Evolutionary conservation across 768 basidiomycete genomes (phyloP), one percentile per base, ranked within the genome.

Genomic region (Tricholoma flavovirens): DNA sequence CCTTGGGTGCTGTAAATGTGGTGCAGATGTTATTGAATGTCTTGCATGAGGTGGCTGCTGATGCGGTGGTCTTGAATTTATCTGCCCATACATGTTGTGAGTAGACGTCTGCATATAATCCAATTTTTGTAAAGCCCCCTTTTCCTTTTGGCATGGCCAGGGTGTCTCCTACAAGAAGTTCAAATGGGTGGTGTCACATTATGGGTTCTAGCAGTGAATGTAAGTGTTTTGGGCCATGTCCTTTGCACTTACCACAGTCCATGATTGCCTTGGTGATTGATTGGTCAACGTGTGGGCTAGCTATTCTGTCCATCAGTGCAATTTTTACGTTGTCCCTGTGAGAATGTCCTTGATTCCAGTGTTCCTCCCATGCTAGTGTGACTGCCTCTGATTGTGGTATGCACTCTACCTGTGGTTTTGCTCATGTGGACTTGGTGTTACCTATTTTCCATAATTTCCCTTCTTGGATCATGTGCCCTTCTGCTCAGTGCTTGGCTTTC

Each of bases 141-240:
- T 65, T 71, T 0, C 71, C 74, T 8, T 35, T 60, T 0, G 70
- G 73, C 24, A 26, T 26, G 5, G 24, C 2, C 24, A 26, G 24
- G 24, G 24, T 26, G 5, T 26, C 24, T 26, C 24, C 24, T 3
- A 26, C 24, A 26, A 26, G 24, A 26, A 26, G 24, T 5, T 26
- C 5, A 5, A 26, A 26, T 26, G 24, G 24, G 24, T 26, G 24
- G 24, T 5, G 5, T 26, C 55, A 75, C 4, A 66, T 73, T 38
- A 77, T 72, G 0, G 72, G 76, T 32, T 74, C 60, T 11, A 75
- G 61, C 0, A 77, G 67, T 0, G 71, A 56, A 53, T 72, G 64
- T 9, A 74, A 45, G 56, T 72, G 67, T 2, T 61, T 59, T 2
- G 52, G 22, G 0, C 74, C 70, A 48, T 73, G 75, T 29, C 61